These are phyloP conservation scores for Phytophthora ramorum DNA, from an alignment of 352 stramenopile species.

Conservation along the genomic window DNA sequence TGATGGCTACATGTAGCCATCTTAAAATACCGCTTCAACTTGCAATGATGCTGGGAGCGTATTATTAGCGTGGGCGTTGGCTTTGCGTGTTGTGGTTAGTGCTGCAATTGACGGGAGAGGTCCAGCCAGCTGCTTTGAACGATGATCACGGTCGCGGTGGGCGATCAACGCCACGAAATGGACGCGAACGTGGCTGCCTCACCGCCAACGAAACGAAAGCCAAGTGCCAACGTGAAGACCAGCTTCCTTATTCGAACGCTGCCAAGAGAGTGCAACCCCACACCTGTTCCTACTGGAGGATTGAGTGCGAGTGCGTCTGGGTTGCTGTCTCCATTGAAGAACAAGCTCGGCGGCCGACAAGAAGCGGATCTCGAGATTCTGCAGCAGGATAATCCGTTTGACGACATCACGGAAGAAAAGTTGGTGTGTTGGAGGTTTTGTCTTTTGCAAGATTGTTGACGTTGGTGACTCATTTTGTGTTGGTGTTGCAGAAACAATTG, in stretches of 20 bases:
- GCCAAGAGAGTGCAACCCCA: slow-evolving; percentile 76
- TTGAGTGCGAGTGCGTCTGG: slow-evolving; percentile 17
- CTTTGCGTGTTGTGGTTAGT: not conserved
- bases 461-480: slow-evolving; percentile 1
- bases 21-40: slow-evolving; percentile 5
- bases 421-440: slow-evolving; percentile 42
- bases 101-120: slow-evolving; percentile 6
- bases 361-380: slow-evolving; percentile 27
- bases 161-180: slow-evolving; percentile 64
- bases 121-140: not conserved
- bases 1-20: not conserved
- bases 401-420: slow-evolving; percentile 82
- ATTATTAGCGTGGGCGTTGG: slow-evolving; percentile 12
- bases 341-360: slow-evolving; percentile 2
- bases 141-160: slow-evolving; percentile 51
- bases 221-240: slow-evolving; percentile 42
- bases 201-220: slow-evolving; percentile 18
- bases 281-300: slow-evolving; percentile 36
- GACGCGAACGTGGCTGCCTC: slow-evolving; percentile 8
- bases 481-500: slow-evolving; percentile 55
- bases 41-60: not conserved
- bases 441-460: not conserved
- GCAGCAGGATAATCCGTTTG: slow-evolving; percentile 72
- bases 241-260: slow-evolving; percentile 79
- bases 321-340: slow-evolving; percentile 34